phyloP scores from a whole-genome alignment of 1,284 basidiomycete species.

The Tilletia walkeri region DNA sequence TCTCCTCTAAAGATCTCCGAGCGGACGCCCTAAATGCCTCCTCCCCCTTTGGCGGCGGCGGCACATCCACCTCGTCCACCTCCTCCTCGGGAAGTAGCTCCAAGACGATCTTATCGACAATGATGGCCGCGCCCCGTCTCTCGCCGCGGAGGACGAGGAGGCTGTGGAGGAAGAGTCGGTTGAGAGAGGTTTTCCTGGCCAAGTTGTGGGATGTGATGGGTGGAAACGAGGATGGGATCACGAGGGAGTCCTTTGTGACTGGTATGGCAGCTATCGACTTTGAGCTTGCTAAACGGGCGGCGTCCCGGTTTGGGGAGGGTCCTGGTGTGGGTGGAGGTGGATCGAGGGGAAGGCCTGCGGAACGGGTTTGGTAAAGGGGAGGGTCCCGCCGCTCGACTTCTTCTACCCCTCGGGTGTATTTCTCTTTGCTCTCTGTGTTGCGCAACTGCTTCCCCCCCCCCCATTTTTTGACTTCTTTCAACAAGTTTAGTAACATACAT shows the following conservation, averaged over 20 bases:
- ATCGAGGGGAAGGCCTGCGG: too few relatives aligned
- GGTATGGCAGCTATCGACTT: constrained; percentile 12
- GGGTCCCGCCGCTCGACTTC: background rate
- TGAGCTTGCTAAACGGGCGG: constrained; percentile 1
- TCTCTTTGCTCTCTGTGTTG: too few relatives aligned
- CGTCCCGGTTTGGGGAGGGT: too few relatives aligned
- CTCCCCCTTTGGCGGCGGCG: background rate
- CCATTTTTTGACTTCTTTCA: too few relatives aligned
- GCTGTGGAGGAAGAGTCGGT: background rate
- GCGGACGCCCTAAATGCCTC: background rate
- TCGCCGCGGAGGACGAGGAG: background rate
- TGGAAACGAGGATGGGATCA: background rate
- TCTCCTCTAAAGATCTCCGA: constrained; percentile 1
- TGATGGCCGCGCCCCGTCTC: background rate
- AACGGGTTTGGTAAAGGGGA: background rate
- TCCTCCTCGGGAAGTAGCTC: background rate
- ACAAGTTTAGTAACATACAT: too few relatives aligned
- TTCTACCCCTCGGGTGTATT: too few relatives aligned
- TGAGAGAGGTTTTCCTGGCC: background rate
- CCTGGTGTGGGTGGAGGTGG: too few relatives aligned
- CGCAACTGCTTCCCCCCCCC: too few relatives aligned
- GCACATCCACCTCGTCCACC: background rate
- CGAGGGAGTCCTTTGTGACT: background rate
- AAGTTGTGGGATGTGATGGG: constrained; percentile 17
- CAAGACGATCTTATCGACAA: background rate